phyloP scores from a whole-genome alignment of 2,329 filamentous ascomycete species.

The Ophiostoma perfectum region DNA sequence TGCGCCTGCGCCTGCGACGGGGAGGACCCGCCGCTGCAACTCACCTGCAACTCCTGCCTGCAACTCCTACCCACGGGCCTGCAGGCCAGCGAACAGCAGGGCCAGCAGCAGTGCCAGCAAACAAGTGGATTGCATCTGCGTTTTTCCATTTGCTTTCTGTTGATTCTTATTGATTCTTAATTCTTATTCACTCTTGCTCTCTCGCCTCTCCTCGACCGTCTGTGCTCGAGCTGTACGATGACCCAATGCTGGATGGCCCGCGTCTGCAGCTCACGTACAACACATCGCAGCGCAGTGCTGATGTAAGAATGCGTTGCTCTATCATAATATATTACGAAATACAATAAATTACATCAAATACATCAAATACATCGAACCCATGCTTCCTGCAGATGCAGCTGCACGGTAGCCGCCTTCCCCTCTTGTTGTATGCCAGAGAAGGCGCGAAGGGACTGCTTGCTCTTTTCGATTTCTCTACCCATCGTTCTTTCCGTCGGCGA shows the following conservation, averaged over 20 bases:
- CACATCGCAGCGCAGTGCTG: not conserved
- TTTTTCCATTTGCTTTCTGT: constrained; percentile 6
- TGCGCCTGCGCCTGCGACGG: not conserved
- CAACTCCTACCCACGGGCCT: constrained; percentile 10
- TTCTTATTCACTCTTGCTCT: not conserved
- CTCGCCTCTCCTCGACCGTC: not conserved
- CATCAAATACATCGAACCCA: not conserved
- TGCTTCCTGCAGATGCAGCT: constrained; percentile 2
- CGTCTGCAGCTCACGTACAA: constrained; percentile 2
- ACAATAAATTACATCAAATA: not conserved
- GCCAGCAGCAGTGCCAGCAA: constrained; percentile 11
- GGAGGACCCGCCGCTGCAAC: constrained; percentile 7
- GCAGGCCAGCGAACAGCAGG: constrained; percentile 1
- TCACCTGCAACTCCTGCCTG: not conserved
- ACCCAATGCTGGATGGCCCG: not conserved
- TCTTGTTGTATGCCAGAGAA: constrained; percentile 14
- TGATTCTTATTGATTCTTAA: not conserved
- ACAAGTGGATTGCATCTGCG: constrained; percentile 16
- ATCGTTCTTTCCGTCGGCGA: not conserved
- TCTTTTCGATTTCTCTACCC: constrained; percentile 14
- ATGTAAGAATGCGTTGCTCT: not conserved
- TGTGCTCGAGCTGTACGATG: not conserved
- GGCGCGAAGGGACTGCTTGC: constrained; percentile 16
- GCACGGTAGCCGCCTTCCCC: constrained; percentile 21
- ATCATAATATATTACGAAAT: not conserved